Evolutionary conservation across 768 basidiomycete genomes (phyloP), one percentile per base, ranked within the genome.

Genomic region (Candolleomyces efflorescens): DNA sequence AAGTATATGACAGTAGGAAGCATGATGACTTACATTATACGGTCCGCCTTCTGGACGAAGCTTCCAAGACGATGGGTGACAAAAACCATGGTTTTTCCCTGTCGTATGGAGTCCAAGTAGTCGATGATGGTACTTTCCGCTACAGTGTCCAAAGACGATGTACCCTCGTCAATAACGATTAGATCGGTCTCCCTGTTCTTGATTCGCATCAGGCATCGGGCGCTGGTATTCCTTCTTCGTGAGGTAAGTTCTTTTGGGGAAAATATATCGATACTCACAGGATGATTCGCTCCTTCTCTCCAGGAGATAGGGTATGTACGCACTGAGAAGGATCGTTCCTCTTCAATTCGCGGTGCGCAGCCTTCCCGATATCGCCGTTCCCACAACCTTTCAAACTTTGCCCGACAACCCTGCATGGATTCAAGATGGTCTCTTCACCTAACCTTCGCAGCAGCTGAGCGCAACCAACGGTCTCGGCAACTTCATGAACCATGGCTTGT

Each of bases 161-260:
- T 79, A 0, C 82, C 77, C 60, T 84, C 82, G 58, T 86, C 84
- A 6, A 80, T 69, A 13, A 82, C 68, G 15, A 84, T 61, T 4
- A 85, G 72, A n/a, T 69, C 71, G 4, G 73, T 72, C 10, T 74
- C 59, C 22, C 62, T 64, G 38, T 64, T 68, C 49, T 64, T 65
- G 39, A 68, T 53, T 51, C 72, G 68, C 69, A 75, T 71, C 52
- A 78, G 75, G 10, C 67, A 75, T 17, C 78, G 75, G 11, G 78
- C 74, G 44, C 79, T 81, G 54, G 10, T 57, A 57, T 26, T 32
- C 7, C 20, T 38, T 4, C 18, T 37, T 44, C 58, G 49, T 27
- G 43, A 13, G 22, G 38, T 24, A n/a, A 2, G 13, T 18, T 24
- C 17, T n/a, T n/a, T 20, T 6, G 58, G 37, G 56, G 36, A 44